Base-by-base conservation (phyloP, 352 stramenopile species). In the Pythium aristosporum region DNA sequence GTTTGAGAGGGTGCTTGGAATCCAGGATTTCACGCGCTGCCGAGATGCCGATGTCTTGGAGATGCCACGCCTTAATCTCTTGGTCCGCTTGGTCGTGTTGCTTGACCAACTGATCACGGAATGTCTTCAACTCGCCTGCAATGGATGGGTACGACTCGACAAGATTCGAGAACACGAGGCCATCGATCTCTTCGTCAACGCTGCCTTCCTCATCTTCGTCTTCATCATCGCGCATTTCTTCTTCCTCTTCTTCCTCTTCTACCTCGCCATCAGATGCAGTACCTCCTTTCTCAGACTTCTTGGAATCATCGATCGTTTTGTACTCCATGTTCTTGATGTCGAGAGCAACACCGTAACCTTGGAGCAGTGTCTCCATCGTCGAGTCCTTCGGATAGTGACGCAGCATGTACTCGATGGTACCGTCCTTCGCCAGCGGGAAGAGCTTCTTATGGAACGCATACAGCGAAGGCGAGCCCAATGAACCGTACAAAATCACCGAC, bases 241-340 rank as follows among this genome's bases (percentile, higher is more conserved):
- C 61, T 46, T 69, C 60, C 25, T 71, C 62, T 46, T 79, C 68
- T 21, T 85, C 60, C 25, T 71, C 62, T 44, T 79, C 68, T 20
- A 82, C 76, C 5, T 78, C 67, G n/a, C 44, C 56, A 21, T 21
- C 37, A 20, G 12, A 39, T 1, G 25, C 21, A 15, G 65, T 56
- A 18, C 62, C 61, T 42, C 71, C 62, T 0, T 77, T 71, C 7
- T n/a, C 51, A 16, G 64, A 61, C 44, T 83, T 86, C 63, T 89
- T 90, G 15, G 80, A 91, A 68, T 98, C 92, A 65, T 98, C 94
- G 59, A 98, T 94, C 9, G 93, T 98, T 68, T 97, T 96, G 74
- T 98, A 98, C 73, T 98, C 95, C 87, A 98, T 98, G 71, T 98
- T 98, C 72, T 98, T 98, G 58, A 98, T 97, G 58, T 98, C 91